These are phyloP conservation scores for Hericium alpestre DNA, from an alignment of 768 basidiomycete genomes.

Conservation along the genomic window DNA sequence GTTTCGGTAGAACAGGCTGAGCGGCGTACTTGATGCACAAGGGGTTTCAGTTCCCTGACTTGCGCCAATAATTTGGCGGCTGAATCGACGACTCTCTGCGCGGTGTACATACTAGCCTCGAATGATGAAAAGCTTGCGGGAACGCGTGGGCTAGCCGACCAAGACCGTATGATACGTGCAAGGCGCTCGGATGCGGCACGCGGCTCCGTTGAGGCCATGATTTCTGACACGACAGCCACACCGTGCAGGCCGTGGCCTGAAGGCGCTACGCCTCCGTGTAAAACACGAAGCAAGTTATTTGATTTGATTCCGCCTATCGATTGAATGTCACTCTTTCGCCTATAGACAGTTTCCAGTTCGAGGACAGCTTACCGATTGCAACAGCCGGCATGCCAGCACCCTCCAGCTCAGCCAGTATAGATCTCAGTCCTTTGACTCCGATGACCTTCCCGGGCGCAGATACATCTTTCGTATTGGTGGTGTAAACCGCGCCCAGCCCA, in stretches of 20 bases:
- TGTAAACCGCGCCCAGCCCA: constrained; percentile 79
- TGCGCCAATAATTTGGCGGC: constrained; percentile 40
- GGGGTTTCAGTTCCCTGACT: constrained; percentile 46
- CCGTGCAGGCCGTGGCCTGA: constrained; percentile 60
- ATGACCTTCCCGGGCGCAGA: constrained; percentile 39
- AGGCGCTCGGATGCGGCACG: constrained; percentile 37
- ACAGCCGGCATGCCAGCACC: constrained; percentile 61
- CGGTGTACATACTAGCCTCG: constrained; percentile 15
- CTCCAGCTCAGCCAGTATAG: constrained; percentile 53
- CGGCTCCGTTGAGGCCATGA: constrained; percentile 58
- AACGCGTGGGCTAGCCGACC: constrained; percentile 20
- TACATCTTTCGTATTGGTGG: constrained; percentile 70
- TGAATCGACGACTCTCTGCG: constrained; percentile 27
- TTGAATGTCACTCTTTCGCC: too few relatives aligned
- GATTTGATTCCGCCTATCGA: constrained; percentile 75
- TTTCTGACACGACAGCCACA: constrained; percentile 83
- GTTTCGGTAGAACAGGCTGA: neutral
- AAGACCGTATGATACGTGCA: constrained; percentile 31
- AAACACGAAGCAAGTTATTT: constrained; percentile 60
- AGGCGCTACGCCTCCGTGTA: constrained; percentile 59
- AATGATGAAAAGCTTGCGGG: constrained; percentile 13
- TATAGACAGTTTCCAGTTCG: neutral
- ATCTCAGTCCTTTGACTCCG: constrained; percentile 65
- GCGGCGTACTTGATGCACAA: constrained; percentile 65
- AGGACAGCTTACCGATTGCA: constrained; percentile 61